These are phyloP conservation scores for Hypoxylon fuscum DNA, from an alignment of 495 filamentous ascomycete genomes.

Conservation along the genomic window DNA sequence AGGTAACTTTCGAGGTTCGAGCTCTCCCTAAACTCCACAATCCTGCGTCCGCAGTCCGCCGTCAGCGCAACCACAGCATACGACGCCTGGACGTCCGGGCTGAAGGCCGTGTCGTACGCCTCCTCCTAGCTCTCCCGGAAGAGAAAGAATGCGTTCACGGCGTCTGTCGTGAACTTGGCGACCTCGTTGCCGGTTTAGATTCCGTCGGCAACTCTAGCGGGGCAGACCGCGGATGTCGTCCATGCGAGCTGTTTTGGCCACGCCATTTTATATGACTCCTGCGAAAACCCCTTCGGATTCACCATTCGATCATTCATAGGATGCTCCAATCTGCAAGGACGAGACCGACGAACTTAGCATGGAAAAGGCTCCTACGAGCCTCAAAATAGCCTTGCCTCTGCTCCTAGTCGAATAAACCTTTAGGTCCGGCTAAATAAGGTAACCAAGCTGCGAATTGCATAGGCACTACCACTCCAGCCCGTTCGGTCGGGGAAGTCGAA, in stretches of 20 bases:
- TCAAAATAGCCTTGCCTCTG: not conserved
- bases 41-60: slow-evolving; percentile 2
- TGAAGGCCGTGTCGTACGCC: slow-evolving; percentile 5
- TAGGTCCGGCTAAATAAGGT: not conserved
- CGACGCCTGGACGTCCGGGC: too few relatives aligned
- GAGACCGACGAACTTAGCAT: too few relatives aligned
- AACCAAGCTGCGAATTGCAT: not conserved
- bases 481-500: not conserved
- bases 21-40: slow-evolving; percentile 12
- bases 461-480: not conserved
- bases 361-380: not conserved
- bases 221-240: too few relatives aligned
- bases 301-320: too few relatives aligned
- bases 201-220: not conserved
- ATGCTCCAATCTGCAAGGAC: too few relatives aligned
- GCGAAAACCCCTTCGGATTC: too few relatives aligned
- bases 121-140: slow-evolving; percentile 3
- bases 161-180: not conserved
- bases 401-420: not conserved
- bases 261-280: too few relatives aligned
- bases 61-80: slow-evolving; percentile 2
- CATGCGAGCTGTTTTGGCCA: too few relatives aligned
- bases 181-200: not conserved
- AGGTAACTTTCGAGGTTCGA: slow-evolving; percentile 9
- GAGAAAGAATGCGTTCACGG: slow-evolving; percentile 3